These are phyloP conservation scores for Rhodotorula kratochvilovae DNA, from an alignment of 768 basidiomycete species.

Conservation along the genomic window DNA sequence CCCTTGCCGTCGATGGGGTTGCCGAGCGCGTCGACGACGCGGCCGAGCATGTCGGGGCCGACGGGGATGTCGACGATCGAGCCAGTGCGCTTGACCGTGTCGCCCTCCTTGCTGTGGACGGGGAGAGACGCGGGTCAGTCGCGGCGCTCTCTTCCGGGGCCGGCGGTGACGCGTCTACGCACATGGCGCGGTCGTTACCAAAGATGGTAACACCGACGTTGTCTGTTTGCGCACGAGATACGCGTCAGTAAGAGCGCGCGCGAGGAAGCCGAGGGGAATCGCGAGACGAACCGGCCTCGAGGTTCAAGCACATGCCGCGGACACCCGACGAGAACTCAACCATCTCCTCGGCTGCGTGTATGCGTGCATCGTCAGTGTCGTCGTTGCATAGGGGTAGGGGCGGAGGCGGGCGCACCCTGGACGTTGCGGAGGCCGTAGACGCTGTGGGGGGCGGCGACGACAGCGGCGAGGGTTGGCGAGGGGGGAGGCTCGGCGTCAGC, in stretches of 20 bases:
- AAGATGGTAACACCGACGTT: slow-evolving; percentile 99
- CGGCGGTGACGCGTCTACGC: neutral
- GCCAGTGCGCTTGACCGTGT: slow-evolving; percentile 99
- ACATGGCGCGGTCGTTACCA: slow-evolving; percentile 51
- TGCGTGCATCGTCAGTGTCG: neutral
- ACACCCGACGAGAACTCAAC: slow-evolving; percentile 99
- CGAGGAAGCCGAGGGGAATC: neutral
- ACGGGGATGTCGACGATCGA: slow-evolving; percentile 99
- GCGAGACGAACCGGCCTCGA: slow-evolving; percentile 73
- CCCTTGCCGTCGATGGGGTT: slow-evolving; percentile 99
- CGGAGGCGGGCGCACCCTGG: slow-evolving; percentile 61
- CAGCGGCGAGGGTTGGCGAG: neutral
- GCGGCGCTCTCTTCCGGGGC: neutral
- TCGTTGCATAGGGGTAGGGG: neutral
- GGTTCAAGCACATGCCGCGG: slow-evolving; percentile 99
- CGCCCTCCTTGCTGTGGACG: slow-evolving; percentile 98
- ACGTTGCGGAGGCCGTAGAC: slow-evolving; percentile 98
- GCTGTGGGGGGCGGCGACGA: slow-evolving; percentile 52
- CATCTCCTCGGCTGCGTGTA: slow-evolving; percentile 82
- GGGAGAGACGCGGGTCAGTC: slow-evolving; percentile 58
- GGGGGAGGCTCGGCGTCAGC: neutral
- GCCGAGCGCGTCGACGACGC: slow-evolving; percentile 98
- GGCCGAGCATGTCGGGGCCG: slow-evolving; percentile 92
- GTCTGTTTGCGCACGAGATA: slow-evolving; percentile 42
- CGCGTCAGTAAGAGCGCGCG: neutral